Evolutionary conservation across 352 stramenopile genomes (phyloP).

Genomic region (Pythium brachiatum): DNA sequence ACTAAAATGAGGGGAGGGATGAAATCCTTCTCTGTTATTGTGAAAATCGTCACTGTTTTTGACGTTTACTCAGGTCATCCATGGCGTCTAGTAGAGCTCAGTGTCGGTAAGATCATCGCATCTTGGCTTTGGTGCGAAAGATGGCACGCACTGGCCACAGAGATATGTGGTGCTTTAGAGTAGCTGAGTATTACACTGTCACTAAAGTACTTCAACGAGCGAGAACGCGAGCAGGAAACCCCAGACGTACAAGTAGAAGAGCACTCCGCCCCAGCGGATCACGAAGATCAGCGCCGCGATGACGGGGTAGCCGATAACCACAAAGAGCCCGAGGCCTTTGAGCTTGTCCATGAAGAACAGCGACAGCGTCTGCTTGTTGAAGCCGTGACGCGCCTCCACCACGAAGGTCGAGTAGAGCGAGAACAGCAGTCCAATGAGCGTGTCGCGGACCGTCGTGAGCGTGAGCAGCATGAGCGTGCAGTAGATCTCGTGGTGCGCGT

Average conservation of each 20-base stretch:
- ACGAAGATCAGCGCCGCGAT: constrained; percentile 63
- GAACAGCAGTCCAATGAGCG: constrained; percentile 62
- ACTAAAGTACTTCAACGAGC: too few species aligned
- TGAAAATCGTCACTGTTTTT: neutral
- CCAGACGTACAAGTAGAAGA: constrained; percentile 94
- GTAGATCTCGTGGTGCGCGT: constrained; percentile 82
- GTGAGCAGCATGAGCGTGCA: constrained; percentile 67
- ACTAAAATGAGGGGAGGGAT: neutral
- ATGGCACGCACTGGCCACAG: too few species aligned
- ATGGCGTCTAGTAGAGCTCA: too few species aligned
- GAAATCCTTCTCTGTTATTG: neutral
- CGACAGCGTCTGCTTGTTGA: constrained; percentile 96
- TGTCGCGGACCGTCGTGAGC: constrained; percentile 64
- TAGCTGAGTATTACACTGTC: too few species aligned
- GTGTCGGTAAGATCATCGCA: too few species aligned
- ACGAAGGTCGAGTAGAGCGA: constrained; percentile 95
- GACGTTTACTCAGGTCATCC: too few species aligned
- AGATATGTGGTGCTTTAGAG: too few species aligned
- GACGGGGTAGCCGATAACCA: constrained; percentile 72
- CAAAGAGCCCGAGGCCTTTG: constrained; percentile 89
- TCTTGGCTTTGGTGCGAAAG: too few species aligned
- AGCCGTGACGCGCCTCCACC: constrained; percentile 95
- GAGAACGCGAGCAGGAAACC: constrained; percentile 82
- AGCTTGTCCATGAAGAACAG: constrained; percentile 96
- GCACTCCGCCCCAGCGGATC: constrained; percentile 66